Base-by-base conservation (phyloP, 2,329 filamentous ascomycete species). In the Aspergillus udagawae region DNA sequence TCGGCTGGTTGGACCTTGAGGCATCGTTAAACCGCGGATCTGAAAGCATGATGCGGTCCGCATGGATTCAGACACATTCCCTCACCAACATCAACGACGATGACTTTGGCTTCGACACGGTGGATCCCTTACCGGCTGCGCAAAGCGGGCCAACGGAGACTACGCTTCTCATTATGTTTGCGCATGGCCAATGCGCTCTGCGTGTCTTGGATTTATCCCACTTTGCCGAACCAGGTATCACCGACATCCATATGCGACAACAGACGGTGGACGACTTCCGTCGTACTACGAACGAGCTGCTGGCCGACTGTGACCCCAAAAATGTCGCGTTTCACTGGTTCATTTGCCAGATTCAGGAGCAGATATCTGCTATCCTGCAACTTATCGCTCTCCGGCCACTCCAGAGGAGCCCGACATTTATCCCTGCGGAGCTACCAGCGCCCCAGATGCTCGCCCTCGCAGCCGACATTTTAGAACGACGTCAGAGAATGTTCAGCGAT, bases 1-100 rank as follows among this genome's bases (percentile, higher is more conserved):
- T 70, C n/a, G 67, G 66, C 1, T 27, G 66, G 38, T 60, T 70
- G 4, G 67, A 70, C 44, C 14, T 68, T 2, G 57, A 65, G 47
- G 65, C 64, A 2, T 65, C 63, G 1, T 55, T 68, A 3, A 66
- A 70, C 47, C 57, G 67, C 10, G 67, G 32, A 7, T 38, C 32
- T 2, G 32, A 38, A 38, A 38, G 32, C 6, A 38, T 38, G 32
- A 38, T 38, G 32, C 32, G 32, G 14, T 38, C 32, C 7, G 32
- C 32, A 1, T 38, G 32, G 32, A 38, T 38, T 38, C 32, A 17
- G 14, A 38, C 32, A 17, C 32, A 38, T 17, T 7, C 32, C 2
- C 32, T 38, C 14, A 38, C 32, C 0, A 38, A 17, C 32, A 38
- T 7, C 32, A 38, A 38, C 14, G 32, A 38, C 14, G 6, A 38